Conservation (phyloP, 352 stramenopile species). For the Phytophthora sojae region DNA sequence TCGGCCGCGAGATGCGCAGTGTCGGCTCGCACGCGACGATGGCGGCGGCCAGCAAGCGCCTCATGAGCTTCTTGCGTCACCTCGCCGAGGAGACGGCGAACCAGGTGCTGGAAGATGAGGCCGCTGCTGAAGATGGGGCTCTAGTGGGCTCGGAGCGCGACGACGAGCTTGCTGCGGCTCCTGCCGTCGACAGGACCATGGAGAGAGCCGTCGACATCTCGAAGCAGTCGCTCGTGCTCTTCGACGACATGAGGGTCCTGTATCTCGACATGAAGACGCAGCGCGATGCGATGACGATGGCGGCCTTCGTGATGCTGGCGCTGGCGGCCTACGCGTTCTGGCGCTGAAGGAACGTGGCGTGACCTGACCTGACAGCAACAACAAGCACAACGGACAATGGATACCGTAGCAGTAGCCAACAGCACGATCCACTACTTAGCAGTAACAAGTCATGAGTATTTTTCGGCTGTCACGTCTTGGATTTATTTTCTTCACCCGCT, state of each 20-base stretch:
- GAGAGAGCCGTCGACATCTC: not conserved
- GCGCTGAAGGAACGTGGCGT: conserved; percentile 9
- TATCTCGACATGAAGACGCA: not conserved
- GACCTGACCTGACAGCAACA: not conserved
- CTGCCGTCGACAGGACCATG: not conserved
- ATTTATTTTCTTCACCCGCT: conserved; percentile 31
- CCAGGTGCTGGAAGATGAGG: not conserved
- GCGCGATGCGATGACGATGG: not conserved
- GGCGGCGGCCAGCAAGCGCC: not conserved
- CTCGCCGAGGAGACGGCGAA: not conserved
- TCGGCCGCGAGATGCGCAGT: conserved; percentile 13
- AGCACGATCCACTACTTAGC: not conserved
- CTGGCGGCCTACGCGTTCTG: conserved; percentile 2
- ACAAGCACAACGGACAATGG: not conserved
- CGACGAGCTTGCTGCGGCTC: too few species aligned
- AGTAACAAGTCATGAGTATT: conserved; percentile 15
- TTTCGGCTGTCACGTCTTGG: conserved; percentile 3
- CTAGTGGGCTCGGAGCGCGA: not conserved
- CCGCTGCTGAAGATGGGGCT: not conserved
- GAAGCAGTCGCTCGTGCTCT: not conserved
- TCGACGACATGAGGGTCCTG: not conserved
- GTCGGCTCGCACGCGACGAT: conserved; percentile 4
- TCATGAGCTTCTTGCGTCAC: conserved; percentile 15
- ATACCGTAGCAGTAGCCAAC: not conserved
- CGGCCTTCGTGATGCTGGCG: not conserved